Base-by-base conservation (phyloP, 2,329 filamentous ascomycete species). In the Cyphellophora europaea region DNA sequence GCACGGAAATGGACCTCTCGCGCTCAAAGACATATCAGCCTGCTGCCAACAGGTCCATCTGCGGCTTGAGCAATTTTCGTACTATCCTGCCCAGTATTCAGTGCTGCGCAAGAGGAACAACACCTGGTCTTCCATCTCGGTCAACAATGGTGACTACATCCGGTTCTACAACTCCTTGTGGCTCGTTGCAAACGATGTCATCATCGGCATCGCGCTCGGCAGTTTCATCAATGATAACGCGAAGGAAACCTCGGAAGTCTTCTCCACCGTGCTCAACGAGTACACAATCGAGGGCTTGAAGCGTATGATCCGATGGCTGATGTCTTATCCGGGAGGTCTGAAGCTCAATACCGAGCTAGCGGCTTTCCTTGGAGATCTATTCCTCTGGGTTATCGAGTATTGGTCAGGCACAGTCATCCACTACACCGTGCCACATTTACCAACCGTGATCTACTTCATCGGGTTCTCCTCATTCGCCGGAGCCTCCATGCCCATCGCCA, bases 81-180 rank as follows among this genome's bases (percentile, higher is more conserved):
- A 98, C 58, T 96, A 89, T 88, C 93, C 91, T 2, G 86, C 93
- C 60, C 89, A 98, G 57, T 95, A 96, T 54, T 72, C 89, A 28
- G 96, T 87, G 11, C 61, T 98, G 30, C 80, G 88, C n/a, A 79
- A 84, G 53, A 73, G 88, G 25, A 93, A 93, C 54, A 78, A 80
- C 43, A 86, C 93, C 49, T 96, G 91, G 89, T 84, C 87, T 39
- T 96, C 89, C 55, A 82, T 96, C 36, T 95, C 88, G 0, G 91
- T 82, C 31, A 94, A 82, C 50, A 89, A 98, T 57, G 86, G 89
- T 1, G 91, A 98, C 57, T 98, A 98, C 57, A 98, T 98, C 47
- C 82, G 91, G 11, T 98, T 98, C 61, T 98, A 96, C 64, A 98
- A 98, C 58, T 95, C 87, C 52, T 67, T 98, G 4, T 98, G 91